Conservation (phyloP, 2,329 filamentous ascomycete species). For the Trichoderma citrinoviride region DNA sequence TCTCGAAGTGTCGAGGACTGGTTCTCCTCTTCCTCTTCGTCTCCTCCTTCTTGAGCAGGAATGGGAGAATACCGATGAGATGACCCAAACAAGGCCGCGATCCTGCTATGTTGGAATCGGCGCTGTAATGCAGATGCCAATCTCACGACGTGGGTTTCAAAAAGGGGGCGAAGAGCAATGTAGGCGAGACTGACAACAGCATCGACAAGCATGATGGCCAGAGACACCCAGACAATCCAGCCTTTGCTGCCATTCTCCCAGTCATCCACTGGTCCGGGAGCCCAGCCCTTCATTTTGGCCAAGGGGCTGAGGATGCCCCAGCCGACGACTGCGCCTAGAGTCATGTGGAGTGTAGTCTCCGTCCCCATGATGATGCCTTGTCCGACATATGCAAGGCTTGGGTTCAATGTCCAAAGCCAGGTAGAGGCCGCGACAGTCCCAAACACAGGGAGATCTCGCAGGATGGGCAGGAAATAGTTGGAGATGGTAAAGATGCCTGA, state of each 20-base stretch:
- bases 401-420: constrained; percentile 96
- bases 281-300: constrained; percentile 84
- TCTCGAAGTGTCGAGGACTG: not conserved
- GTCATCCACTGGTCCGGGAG: constrained; percentile 77
- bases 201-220: constrained; percentile 96
- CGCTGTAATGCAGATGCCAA: constrained; percentile 19
- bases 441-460: constrained; percentile 85
- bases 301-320: constrained; percentile 90
- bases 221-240: constrained; percentile 96
- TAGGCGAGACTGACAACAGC: constrained; percentile 84
- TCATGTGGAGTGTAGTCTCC: constrained; percentile 92
- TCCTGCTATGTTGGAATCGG: constrained; percentile 25
- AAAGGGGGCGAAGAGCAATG: constrained; percentile 64
- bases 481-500: constrained; percentile 70
- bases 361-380: constrained; percentile 99
- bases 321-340: constrained; percentile 81
- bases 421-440: constrained; percentile 68
- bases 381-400: constrained; percentile 93
- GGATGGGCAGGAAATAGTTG: constrained; percentile 84
- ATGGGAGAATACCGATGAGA: constrained; percentile 29
- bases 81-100: constrained; percentile 25
- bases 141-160: constrained; percentile 22
- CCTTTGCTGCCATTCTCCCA: constrained; percentile 95
- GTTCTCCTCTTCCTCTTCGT: not conserved
- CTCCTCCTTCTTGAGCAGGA: constrained; percentile 5